Base-by-base conservation (phyloP, 495 filamentous ascomycete species). In the Aspergillus egyptiacus region DNA sequence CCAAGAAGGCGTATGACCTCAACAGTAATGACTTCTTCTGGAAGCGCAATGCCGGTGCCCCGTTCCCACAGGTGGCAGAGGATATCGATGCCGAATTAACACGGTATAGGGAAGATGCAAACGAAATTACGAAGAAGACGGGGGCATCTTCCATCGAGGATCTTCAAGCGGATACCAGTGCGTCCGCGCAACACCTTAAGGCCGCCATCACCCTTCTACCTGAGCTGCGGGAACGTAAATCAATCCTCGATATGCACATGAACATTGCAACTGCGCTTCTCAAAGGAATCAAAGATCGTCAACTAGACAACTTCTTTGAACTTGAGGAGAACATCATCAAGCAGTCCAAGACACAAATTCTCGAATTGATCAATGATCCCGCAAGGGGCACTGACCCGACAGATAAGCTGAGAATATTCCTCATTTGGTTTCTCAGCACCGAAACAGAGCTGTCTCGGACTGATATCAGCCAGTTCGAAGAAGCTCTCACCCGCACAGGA, bases 211-310 rank as follows among this genome's bases (percentile, higher is more conserved):
- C 90, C 0, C 76, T 91, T 1, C 76, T 99, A 13, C 94, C 94
- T 2, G 91, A 97, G 63, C 70, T 99, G 42, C 82, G 88, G 33
- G 93, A 96, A 58, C 81, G 93, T 48, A 99, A 99, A 65, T 83
- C 84, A 2, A 78, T 83, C 14, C 77, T 99, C 10, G 91, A 96
- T 61, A 97, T 96, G 88, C 94, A 99, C 66, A 99, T 99, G 94
- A 96, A 95, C 63, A 96, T 96, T 48, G 79, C 89, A n/a, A 88
- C 87, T 7, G 82, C 86, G 13, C 66, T 95, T 6, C 69, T 95
- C 37, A 86, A 86, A 53, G 90, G 89, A 1, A 93, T 96, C 64
- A 94, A 96, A 65, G 89, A 91, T 54, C 83, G 94, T 2, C 89
- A 97, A 63, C 69, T 99, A 18, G 93, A 99, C 62, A 91, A 91